Percentiles rank a stretch among this genome's conserved stretches.
Conservation (phyloP, 768 basidiomycete species). For the Amanita muscaria region DNA sequence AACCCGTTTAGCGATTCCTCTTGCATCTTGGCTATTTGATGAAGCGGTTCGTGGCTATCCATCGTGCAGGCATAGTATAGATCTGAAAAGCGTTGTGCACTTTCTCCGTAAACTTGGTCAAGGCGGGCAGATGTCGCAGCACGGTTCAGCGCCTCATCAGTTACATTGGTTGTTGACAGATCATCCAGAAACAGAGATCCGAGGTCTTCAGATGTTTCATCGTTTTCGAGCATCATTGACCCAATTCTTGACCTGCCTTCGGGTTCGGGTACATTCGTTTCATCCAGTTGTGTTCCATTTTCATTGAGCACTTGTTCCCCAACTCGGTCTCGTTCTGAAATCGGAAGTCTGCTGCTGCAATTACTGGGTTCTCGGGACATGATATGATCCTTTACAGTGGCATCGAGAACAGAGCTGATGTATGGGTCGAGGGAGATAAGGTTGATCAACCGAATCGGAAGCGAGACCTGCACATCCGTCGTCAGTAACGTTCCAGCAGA, state of each 20-base stretch:
- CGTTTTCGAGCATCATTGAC: background rate
- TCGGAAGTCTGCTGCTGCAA: no score
- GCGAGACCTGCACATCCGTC: slow-evolving; percentile 56
- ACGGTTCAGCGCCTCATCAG: slow-evolving; percentile 28
- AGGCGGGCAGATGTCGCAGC: slow-evolving; percentile 22
- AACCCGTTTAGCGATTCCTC: slow-evolving; percentile 1
- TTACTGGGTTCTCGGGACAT: slow-evolving; percentile 7
- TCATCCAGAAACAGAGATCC: background rate
- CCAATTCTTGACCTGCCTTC: no score
- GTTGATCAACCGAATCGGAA: slow-evolving; percentile 74
- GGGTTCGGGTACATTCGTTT: no score
- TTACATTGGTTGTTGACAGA: slow-evolving; percentile 2
- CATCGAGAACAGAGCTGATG: slow-evolving; percentile 26
- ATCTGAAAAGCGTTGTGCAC: slow-evolving; percentile 29
- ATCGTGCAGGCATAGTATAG: slow-evolving; percentile 27
- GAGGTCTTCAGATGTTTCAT: background rate
- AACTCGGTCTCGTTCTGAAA: no score
- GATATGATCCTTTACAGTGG: slow-evolving; percentile 4
- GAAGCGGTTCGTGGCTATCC: slow-evolving; percentile 10
- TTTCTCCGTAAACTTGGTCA: slow-evolving; percentile 17
- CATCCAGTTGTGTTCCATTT: no score
- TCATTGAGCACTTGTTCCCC: no score
- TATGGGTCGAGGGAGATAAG: slow-evolving; percentile 84
- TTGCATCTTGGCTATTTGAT: background rate
- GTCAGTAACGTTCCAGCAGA: slow-evolving; percentile 46